Evolutionary conservation across 108 stramenopile species (phyloP), one percentile per base, ranked within the genome.

Genomic region (Nitzschia sp.): DNA sequence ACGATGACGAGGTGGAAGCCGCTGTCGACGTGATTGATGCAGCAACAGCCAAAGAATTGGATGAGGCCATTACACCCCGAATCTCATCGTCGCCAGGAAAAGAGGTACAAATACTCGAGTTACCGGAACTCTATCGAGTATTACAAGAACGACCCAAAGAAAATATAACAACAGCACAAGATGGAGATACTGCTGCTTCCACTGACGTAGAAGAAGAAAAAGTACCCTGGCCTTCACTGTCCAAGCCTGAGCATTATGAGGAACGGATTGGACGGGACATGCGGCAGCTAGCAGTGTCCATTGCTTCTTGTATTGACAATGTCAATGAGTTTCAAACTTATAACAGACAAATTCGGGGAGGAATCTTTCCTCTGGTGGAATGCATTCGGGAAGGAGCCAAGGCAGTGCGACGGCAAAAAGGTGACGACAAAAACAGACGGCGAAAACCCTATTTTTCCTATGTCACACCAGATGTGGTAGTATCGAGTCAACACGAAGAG

Each of bases 351-450:
- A 72, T 71, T 3, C 53, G 28, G 15, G 92, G 89, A 19, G 93
- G 90, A 26, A 72, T 91, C 0, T 54, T 66, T 27, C 90, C 88
- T 9, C 65, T 94, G n/a, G 47, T 94, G n/a, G 79, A 89, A 54
- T 87, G 83, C 33, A 90, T 94, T 65, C 81, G 77, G 24, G 84
- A 89, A 54, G 93, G 90, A 30, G 85, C 83, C 2, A 59, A 54
- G 2, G 45, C 28, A 15, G 46, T 72, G 23, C 74, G 71, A 46
- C 30, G 59, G 31, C 55, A 69, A 61, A 28, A 45, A 34, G 35
- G 71, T 53, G 63, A 34, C 68, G 56, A 26, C 4, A 6, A 18
- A 23, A 46, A 24, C 19, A 36, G 54, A 3, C 48, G 28, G 59
- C 49, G 21, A 51, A 17, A 51, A 51, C n/a, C 19, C 13, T 51